These are phyloP conservation scores for Taiozyma sp. DNA, from an alignment of 1,139 yeast genomes.

Conservation along the genomic window DNA sequence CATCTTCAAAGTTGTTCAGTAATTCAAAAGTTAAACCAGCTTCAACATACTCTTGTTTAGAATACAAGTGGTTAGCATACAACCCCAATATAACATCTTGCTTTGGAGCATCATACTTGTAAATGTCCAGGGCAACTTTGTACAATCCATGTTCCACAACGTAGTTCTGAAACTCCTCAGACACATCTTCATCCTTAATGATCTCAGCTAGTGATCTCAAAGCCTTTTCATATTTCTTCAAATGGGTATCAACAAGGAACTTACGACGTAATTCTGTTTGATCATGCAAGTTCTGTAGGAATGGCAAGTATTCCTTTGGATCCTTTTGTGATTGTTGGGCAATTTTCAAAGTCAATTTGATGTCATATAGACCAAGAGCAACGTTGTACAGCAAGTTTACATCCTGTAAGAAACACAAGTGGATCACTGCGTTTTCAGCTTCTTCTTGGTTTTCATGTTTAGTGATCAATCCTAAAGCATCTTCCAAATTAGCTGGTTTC, in stretches of 20 bases:
- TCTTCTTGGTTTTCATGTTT: slow-evolving; percentile 39
- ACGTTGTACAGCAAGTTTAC: slow-evolving; percentile 76
- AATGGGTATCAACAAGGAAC: slow-evolving; percentile 76
- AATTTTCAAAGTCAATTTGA: slow-evolving; percentile 71
- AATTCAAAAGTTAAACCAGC: slow-evolving; percentile 80
- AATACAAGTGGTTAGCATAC: slow-evolving; percentile 60
- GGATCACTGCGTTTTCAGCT: slow-evolving; percentile 66
- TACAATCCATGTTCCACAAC: slow-evolving; percentile 73
- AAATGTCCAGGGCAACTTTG: slow-evolving; percentile 60
- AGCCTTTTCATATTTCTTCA: slow-evolving; percentile 67
- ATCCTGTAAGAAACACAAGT: slow-evolving; percentile 87
- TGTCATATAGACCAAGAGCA: slow-evolving; percentile 80
- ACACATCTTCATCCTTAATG: slow-evolving; percentile 35
- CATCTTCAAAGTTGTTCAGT: slow-evolving; percentile 50
- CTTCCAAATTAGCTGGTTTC: slow-evolving; percentile 77
- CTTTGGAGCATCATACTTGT: slow-evolving; percentile 52
- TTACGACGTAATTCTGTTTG: slow-evolving; percentile 62
- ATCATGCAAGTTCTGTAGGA: slow-evolving; percentile 72
- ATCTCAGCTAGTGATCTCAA: slow-evolving; percentile 58
- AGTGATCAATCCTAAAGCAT: slow-evolving; percentile 65
- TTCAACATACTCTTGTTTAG: slow-evolving; percentile 53
- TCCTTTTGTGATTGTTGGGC: slow-evolving; percentile 98
- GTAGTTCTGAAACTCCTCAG: slow-evolving; percentile 63
- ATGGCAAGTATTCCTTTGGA: slow-evolving; percentile 95
- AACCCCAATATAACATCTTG: slow-evolving; percentile 50